Evolutionary conservation across 768 basidiomycete species (phyloP).

Genomic region (Hericium erinaceus): DNA sequence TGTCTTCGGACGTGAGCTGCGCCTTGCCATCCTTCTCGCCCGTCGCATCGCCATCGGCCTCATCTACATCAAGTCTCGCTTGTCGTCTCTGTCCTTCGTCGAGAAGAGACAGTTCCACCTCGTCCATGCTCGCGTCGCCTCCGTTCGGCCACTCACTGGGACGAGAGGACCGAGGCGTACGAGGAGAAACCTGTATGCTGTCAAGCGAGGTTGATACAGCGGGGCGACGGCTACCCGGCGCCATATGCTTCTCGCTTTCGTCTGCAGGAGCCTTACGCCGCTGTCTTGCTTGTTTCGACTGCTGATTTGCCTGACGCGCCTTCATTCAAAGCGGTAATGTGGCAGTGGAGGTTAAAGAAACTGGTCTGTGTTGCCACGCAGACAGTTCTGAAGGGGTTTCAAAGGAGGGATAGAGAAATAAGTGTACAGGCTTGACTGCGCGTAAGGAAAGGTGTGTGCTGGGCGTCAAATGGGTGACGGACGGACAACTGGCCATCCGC

Average conservation of each 20-base stretch:
- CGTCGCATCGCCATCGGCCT: not conserved
- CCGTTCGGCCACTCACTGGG: not conserved
- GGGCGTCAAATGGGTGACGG: too few relatives aligned
- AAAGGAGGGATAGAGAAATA: too few relatives aligned
- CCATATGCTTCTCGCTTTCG: not conserved
- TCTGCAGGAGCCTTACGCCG: not conserved
- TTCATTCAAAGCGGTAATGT: not conserved
- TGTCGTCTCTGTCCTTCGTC: slow-evolving; percentile 7
- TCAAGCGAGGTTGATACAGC: slow-evolving; percentile 4
- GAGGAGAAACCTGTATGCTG: slow-evolving; percentile 9
- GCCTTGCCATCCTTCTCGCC: not conserved
- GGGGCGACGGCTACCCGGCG: not conserved
- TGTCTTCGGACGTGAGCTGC: slow-evolving; percentile 24
- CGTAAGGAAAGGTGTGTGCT: too few relatives aligned
- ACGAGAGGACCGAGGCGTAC: slow-evolving; percentile 1
- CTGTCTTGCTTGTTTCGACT: not conserved
- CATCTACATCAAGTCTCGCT: slow-evolving; percentile 12
- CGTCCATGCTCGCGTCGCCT: slow-evolving; percentile 8
- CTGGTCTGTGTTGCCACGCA: too few relatives aligned
- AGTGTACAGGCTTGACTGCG: too few relatives aligned
- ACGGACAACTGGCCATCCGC: too few relatives aligned
- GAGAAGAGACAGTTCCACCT: slow-evolving; percentile 16
- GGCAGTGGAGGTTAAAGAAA: not conserved
- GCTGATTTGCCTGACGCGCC: not conserved
- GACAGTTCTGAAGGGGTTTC: too few relatives aligned